phyloP scores from a whole-genome alignment of 805 yeast genomes.

The Torulaspora delbrueckii region DNA sequence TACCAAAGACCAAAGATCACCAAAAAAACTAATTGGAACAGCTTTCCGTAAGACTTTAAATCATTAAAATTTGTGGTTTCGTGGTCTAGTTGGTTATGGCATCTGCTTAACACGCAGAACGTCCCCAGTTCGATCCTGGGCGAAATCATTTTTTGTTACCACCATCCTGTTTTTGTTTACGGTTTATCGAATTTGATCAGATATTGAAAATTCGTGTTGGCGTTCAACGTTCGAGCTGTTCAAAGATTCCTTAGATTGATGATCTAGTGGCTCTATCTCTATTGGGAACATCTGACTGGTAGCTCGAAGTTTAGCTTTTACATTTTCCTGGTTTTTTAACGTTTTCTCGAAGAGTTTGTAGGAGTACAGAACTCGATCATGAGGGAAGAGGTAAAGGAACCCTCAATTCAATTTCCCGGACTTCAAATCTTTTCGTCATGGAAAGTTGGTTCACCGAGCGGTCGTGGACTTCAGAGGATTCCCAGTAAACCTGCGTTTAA shows the following conservation, averaged over 20 bases:
- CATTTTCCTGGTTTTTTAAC: neutral
- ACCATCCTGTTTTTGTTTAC: slow-evolving; percentile 14
- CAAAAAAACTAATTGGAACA: no score
- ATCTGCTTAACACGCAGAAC: slow-evolving; percentile 99
- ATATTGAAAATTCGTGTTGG: neutral
- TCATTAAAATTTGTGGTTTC: no score
- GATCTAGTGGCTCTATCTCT: neutral
- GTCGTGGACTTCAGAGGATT: neutral
- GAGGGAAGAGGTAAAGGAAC: slow-evolving; percentile 6
- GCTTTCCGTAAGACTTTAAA: no score
- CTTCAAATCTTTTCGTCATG: slow-evolving; percentile 15
- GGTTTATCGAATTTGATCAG: slow-evolving; percentile 3
- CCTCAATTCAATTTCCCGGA: slow-evolving; percentile 10
- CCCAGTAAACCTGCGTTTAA: neutral
- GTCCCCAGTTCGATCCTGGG: slow-evolving; percentile 99
- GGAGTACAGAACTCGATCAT: neutral
- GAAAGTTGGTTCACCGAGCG: slow-evolving; percentile 4
- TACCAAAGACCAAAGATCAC: no score
- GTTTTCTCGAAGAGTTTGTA: neutral
- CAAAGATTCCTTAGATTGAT: neutral
- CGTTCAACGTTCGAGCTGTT: neutral
- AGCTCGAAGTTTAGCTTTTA: neutral
- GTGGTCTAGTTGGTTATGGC: slow-evolving; percentile 99
- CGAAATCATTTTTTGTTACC: slow-evolving; percentile 63
- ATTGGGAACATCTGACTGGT: neutral